A percentile compares a stretch with the other conserved stretches of the same genome.
phyloP scores from a whole-genome alignment of 371 early-diverging fungal genomes.

The Mucor lusitanicus region DNA sequence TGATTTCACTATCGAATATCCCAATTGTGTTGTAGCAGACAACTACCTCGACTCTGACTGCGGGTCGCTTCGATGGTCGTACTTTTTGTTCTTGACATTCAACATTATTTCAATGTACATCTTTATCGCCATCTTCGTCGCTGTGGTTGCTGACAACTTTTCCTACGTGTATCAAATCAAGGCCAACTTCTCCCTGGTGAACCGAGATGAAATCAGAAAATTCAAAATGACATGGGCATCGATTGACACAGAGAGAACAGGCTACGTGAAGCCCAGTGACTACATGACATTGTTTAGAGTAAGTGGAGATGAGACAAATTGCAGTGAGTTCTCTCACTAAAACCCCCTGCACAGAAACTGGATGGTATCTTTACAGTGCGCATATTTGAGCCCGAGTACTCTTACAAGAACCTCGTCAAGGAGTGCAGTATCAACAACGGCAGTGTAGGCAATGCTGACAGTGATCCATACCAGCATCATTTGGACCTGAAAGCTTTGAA shows the following conservation, averaged over 20 bases:
- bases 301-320: neutral
- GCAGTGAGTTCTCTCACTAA: neutral
- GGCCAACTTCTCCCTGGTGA: conserved; percentile 61
- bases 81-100: conserved; percentile 66
- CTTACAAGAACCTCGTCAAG: conserved; percentile 37
- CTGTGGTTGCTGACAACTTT: conserved; percentile 74
- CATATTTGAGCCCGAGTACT: conserved; percentile 38
- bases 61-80: conserved; percentile 64
- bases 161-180: conserved; percentile 70
- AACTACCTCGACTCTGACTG: conserved; percentile 67
- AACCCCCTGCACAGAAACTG: conserved; percentile 33
- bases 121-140: conserved; percentile 72
- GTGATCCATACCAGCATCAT: conserved; percentile 23
- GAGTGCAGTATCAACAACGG: conserved; percentile 12
- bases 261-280: conserved; percentile 52
- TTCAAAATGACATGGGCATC: conserved; percentile 65
- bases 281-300: conserved; percentile 53
- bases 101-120: conserved; percentile 80
- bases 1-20: conserved; percentile 63
- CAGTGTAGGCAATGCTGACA: conserved; percentile 1
- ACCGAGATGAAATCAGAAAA: conserved; percentile 68
- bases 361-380: conserved; percentile 43
- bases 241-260: conserved; percentile 56
- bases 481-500: conserved; percentile 31
- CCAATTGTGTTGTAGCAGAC: conserved; percentile 59